Evolutionary conservation across 441 rosid genomes (phyloP).

Genomic region (Euphorbia corollata): DNA sequence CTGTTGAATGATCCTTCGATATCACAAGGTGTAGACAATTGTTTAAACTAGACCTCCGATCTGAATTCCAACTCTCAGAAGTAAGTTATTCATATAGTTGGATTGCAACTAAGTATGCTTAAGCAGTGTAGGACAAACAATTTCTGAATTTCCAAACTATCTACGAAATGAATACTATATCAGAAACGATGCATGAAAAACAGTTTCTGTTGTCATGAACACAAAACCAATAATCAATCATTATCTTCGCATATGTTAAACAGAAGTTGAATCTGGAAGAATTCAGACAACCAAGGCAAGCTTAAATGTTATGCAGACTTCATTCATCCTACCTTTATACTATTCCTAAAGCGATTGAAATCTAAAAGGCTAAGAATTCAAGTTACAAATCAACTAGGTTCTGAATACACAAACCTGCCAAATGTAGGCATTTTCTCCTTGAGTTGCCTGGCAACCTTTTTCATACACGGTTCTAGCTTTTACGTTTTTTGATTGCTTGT

Average conservation of each 20-base stretch:
- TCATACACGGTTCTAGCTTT: constrained; percentile 72
- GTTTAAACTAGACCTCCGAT: background rate
- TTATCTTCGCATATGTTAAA: background rate
- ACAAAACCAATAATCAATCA: background rate
- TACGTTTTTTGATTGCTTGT: constrained; percentile 43
- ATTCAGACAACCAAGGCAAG: background rate
- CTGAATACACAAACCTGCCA: constrained; percentile 64
- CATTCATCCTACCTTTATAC: background rate
- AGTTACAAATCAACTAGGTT: background rate
- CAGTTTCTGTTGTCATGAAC: background rate
- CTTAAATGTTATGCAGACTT: background rate
- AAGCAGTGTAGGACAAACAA: background rate
- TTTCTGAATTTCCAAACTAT: background rate
- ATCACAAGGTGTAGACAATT: background rate
- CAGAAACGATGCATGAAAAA: background rate
- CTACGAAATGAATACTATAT: background rate
- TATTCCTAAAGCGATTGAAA: background rate
- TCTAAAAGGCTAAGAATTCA: constrained; percentile 14
- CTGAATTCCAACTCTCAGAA: too few relatives aligned
- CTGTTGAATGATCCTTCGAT: background rate
- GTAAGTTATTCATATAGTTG: background rate
- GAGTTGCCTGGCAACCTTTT: constrained; percentile 81
- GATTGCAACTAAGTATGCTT: background rate
- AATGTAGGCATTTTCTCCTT: constrained; percentile 87
- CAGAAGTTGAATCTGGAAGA: background rate